A percentile compares a stretch with the other conserved stretches of the same genome.
Conservation (phyloP, 2,329 filamentous ascomycete genomes). For the Alternaria gaisen region DNA sequence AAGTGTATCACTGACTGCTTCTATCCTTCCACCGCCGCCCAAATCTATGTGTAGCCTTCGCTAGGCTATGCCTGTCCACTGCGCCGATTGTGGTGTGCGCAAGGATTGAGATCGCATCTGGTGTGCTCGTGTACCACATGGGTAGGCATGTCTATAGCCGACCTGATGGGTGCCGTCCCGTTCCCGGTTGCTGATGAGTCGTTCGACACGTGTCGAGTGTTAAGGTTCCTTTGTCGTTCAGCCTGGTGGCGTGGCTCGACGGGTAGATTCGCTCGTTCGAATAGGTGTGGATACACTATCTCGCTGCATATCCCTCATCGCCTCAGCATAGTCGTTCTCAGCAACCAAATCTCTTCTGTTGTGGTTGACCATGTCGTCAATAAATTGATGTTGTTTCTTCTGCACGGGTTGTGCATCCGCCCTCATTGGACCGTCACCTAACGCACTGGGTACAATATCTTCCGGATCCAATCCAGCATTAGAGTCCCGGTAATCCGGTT, state of each 20-base stretch:
- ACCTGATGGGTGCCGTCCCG: not conserved
- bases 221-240: slow-evolving; percentile 1
- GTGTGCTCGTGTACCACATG: not conserved
- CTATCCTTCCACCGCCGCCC: not conserved
- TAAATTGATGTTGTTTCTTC: slow-evolving; percentile 31
- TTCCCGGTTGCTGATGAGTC: not conserved
- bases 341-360: slow-evolving; percentile 30
- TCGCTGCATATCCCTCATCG: slow-evolving; percentile 39
- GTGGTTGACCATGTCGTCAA: slow-evolving; percentile 26
- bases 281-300: slow-evolving; percentile 18
- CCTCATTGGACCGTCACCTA: slow-evolving; percentile 29
- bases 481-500: slow-evolving; percentile 17
- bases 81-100: not conserved
- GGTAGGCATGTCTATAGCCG: not conserved
- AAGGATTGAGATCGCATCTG: not conserved
- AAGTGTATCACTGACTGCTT: not conserved
- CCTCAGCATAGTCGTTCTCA: slow-evolving; percentile 42
- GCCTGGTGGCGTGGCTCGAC: slow-evolving; percentile 4
- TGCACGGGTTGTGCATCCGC: slow-evolving; percentile 23
- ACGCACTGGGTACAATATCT: slow-evolving; percentile 42
- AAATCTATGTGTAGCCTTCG: not conserved
- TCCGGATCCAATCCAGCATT: slow-evolving; percentile 35
- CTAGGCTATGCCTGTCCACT: not conserved
- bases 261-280: slow-evolving; percentile 10
- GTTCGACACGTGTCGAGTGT: not conserved